These are phyloP conservation scores for Colletotrichum acutatum DNA, from an alignment of 2,329 filamentous ascomycete species.

Conservation along the genomic window DNA sequence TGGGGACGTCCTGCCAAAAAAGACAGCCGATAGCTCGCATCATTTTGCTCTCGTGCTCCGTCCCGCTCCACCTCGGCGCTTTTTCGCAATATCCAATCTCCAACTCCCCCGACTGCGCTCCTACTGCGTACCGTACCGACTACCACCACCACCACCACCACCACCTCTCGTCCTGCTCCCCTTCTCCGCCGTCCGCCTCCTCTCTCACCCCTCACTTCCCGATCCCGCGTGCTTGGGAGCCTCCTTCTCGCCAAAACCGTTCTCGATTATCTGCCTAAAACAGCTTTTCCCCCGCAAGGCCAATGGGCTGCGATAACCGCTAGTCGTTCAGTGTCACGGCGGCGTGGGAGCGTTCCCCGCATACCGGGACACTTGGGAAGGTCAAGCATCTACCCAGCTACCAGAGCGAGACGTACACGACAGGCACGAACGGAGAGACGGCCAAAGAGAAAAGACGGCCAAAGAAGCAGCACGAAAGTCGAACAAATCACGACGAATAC, in stretches of 20 bases:
- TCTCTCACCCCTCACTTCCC: conserved; percentile 38
- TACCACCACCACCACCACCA: conserved; percentile 16
- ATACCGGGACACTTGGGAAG: conserved; percentile 54
- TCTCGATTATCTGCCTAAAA: conserved; percentile 18
- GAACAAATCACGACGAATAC: not conserved
- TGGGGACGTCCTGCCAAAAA: conserved; percentile 29
- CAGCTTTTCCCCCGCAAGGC: conserved; percentile 42
- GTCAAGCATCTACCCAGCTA: conserved; percentile 26
- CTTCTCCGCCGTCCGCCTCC: conserved; percentile 26
- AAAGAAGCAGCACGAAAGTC: conserved; percentile 14
- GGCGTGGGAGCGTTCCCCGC: conserved; percentile 69
- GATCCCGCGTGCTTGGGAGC: conserved; percentile 30
- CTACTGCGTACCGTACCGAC: conserved; percentile 8
- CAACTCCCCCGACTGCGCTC: conserved; percentile 27
- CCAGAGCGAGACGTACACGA: conserved; percentile 13
- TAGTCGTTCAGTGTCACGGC: conserved; percentile 67
- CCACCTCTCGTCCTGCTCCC: conserved; percentile 2
- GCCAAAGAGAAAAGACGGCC: not conserved
- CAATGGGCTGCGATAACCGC: conserved; percentile 68
- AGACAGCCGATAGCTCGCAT: conserved; percentile 32
- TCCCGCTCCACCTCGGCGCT: conserved; percentile 36
- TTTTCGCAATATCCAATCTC: conserved; percentile 36
- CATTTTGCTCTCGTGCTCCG: conserved; percentile 36
- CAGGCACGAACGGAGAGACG: conserved; percentile 7
- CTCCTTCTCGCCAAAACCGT: conserved; percentile 19